Base-by-base conservation (phyloP, 345 rosid genomes). In the Xanthoceras sorbifolium region DNA sequence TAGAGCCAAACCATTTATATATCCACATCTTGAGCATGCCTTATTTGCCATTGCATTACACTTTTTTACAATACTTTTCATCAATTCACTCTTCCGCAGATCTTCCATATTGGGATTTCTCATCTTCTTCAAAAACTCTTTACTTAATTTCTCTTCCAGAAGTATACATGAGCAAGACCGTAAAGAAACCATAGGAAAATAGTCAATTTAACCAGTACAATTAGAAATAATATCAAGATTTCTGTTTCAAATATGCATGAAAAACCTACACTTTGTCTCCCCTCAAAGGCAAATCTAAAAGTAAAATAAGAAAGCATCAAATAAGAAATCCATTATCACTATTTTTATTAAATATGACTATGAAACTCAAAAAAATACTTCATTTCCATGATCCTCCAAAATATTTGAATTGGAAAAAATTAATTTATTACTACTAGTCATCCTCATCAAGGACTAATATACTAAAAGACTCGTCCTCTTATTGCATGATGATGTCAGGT, bases 161-260 rank as follows among this genome's bases (percentile, higher is more conserved):
- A 96, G 93, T 69, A 93, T 75, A 32, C 76, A 88, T 46, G 97
- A 89, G 81, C 99, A 96, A 64, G 90, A 86, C 99, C 92, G 86
- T 68, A 72, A 71, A 78, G 52, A 74, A 65, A 54, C 62, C 31
- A 48, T 17, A 42, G 5, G 9, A 61, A 64, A 36, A 76, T 71
- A 78, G 66, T 81, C 69, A 73, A 64, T 28, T 50, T 63, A 73
- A 60, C 50, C 62, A 78, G 62, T 52, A 26, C 22, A 44, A 60
- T 26, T 26, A 62, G 54, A 61, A 23, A n/a, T 6, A 12, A 72
- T 44, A 55, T 5, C n/a, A 67, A 40, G 78, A 67, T 73, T 44
- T 28, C 28, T 29, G 40, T 72, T 18, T 46, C 50, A 32, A 54
- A 50, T 66, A 25, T 76, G 52, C 52, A 38, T 54, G 65, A 31